A percentile compares a stretch with the other conserved stretches of the same genome.
Evolutionary conservation across 2,329 filamentous ascomycete species (phyloP).

Genomic region (Alternaria brassicicola): DNA sequence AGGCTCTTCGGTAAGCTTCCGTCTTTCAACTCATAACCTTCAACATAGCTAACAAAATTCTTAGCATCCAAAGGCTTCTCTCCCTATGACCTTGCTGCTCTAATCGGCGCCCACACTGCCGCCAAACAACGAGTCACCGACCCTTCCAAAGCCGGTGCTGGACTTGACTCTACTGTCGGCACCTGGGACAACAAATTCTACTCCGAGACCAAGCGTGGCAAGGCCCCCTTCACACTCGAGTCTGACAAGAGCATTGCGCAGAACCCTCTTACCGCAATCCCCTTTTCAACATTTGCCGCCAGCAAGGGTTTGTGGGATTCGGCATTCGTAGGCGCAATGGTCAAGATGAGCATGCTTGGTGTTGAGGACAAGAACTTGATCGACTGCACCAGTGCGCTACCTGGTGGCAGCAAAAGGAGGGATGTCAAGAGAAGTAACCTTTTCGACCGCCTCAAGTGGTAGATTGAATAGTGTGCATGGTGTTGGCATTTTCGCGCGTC

Average conservation of each 20-base stretch:
- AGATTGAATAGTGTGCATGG: not conserved
- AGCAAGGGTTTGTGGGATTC: slow-evolving; percentile 39
- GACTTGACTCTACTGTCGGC: slow-evolving; percentile 46
- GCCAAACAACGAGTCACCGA: slow-evolving; percentile 39
- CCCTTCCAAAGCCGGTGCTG: slow-evolving; percentile 30
- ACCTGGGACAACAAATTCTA: slow-evolving; percentile 49
- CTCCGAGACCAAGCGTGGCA: slow-evolving; percentile 36
- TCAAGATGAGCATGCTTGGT: slow-evolving; percentile 47
- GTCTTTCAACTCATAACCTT: not conserved
- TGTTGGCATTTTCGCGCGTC: not conserved
- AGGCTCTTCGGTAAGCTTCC: slow-evolving; percentile 36
- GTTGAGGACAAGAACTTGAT: slow-evolving; percentile 28
- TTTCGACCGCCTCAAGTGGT: slow-evolving; percentile 34
- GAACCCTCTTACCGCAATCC: slow-evolving; percentile 24
- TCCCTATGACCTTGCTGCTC: slow-evolving; percentile 46
- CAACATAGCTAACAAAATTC: not conserved
- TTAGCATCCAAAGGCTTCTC: slow-evolving; percentile 45
- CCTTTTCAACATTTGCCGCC: slow-evolving; percentile 31
- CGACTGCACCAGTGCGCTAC: slow-evolving; percentile 45
- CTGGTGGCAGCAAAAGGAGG: slow-evolving; percentile 39
- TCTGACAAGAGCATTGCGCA: slow-evolving; percentile 39
- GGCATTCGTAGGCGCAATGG: slow-evolving; percentile 46
- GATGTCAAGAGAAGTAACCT: slow-evolving; percentile 40
- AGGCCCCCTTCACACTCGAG: slow-evolving; percentile 38
- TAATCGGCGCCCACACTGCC: slow-evolving; percentile 48